Base-by-base conservation (phyloP, 2,329 filamentous ascomycete species). In the Apiospora saccharicola region DNA sequence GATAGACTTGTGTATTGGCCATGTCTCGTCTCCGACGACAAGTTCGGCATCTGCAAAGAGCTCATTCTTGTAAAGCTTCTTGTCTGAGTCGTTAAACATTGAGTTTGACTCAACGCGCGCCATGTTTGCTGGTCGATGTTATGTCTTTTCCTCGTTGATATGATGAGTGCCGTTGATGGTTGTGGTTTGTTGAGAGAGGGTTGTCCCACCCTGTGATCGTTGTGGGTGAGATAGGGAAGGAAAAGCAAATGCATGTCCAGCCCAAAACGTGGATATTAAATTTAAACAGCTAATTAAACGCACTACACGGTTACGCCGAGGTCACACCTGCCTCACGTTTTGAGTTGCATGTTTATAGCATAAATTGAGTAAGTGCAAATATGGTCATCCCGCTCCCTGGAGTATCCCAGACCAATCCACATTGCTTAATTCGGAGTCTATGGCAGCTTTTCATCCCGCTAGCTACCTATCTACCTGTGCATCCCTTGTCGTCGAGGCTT, bases 1-100 rank as follows among this genome's bases (percentile, higher is more conserved):
- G 51, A 76, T 72, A 8, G 1, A 2, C n/a, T 71, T 72, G 49
- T 76, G 74, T 5, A 74, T 49, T 2, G 47, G 30, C 74, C 75
- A 76, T 26, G 43, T 73, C 22, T 68, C 44, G 1, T 57, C 43
- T 1, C 64, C 69, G 8, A 71, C 73, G 19, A 69, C 41, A 16
- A 75, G 68, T 34, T 61, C 68, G 4, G 71, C 70, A 12, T 76
- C 75, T n/a, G 73, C 67, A 57, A 72, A 57, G 14, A 34, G 13
- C 13, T 34, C 16, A 7, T 8, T 57, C 3, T 34, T 34, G 51
- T 34, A 57, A 4, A 57, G 14, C 1, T 22, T 1, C 16, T 57
- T 34, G 26, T 26, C 51, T 4, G 51, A 57, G 26, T 5, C 7
- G n/a, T n/a, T n/a, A n/a, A n/a, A n/a, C n/a, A n/a, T n/a, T n/a